These are phyloP conservation scores for Carpinus fangiana DNA, from an alignment of 306 rosid genomes.

Conservation along the genomic window DNA sequence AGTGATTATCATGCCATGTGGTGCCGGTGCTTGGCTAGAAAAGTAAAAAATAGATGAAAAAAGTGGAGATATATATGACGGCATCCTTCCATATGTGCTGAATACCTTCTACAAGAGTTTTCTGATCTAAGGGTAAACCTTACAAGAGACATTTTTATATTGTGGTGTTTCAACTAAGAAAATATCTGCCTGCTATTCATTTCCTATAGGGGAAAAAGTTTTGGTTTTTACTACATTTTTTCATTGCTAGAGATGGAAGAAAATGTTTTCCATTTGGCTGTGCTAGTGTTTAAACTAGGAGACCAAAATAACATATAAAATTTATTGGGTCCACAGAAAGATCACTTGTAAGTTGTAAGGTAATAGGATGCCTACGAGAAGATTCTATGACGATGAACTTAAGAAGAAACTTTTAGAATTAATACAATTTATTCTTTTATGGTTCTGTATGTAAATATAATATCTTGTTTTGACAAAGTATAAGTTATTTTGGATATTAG, in stretches of 20 bases:
- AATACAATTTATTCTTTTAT: not conserved
- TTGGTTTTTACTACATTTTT: not conserved
- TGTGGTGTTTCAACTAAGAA: constrained; percentile 6
- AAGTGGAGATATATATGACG: not conserved
- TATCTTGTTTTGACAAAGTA: too few species aligned
- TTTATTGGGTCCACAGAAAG: not conserved
- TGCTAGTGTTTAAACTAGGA: not conserved
- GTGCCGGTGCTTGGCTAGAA: constrained; percentile 13
- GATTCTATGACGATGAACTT: not conserved
- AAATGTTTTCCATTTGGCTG: not conserved
- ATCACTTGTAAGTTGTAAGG: not conserved
- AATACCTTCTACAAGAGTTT: not conserved
- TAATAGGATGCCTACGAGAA: not conserved
- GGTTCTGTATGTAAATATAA: not conserved
- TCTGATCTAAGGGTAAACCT: constrained; percentile 1
- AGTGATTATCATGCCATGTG: constrained; percentile 2
- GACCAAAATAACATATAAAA: not conserved
- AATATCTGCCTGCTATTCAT: not conserved
- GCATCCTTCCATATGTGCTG: not conserved
- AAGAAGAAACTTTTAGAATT: not conserved
- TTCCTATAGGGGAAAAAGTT: not conserved
- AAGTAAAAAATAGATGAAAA: not conserved
- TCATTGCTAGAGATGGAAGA: not conserved
- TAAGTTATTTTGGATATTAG: constrained; percentile 5
- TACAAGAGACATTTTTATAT: not conserved